Percentiles rank a stretch among this genome's conserved stretches.
These are phyloP conservation scores for Colletotrichum magnum DNA, from an alignment of 2,329 filamentous ascomycete genomes.

Conservation along the genomic window DNA sequence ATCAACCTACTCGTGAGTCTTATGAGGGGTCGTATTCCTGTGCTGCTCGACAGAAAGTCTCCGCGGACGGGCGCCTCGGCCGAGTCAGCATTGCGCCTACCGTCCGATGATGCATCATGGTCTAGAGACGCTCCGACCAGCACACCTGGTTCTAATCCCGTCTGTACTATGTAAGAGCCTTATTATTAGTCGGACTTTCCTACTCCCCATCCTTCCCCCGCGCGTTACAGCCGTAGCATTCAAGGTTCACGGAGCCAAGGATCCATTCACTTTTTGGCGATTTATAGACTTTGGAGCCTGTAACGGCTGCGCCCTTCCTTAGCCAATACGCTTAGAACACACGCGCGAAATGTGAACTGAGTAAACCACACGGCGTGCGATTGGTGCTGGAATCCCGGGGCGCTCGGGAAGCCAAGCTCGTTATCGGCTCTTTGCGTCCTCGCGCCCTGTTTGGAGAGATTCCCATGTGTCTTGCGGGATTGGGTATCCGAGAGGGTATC, in stretches of 20 bases:
- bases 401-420: slow-evolving; percentile 5
- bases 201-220: background rate
- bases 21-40: slow-evolving; percentile 6
- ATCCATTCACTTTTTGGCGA: background rate
- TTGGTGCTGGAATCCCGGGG: background rate
- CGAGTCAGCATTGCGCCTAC: background rate
- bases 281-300: slow-evolving; percentile 20
- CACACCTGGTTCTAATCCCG: background rate
- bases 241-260: background rate
- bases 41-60: background rate
- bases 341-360: background rate
- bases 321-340: slow-evolving; percentile 11
- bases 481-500: background rate
- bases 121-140: background rate
- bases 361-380: background rate
- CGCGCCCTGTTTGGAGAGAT: background rate
- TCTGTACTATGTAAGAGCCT: background rate
- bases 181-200: background rate
- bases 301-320: background rate
- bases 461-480: slow-evolving; percentile 7
- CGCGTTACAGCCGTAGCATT: slow-evolving; percentile 3
- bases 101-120: background rate
- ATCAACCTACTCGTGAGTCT: too few species aligned
- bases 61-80: background rate
- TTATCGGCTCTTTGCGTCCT: slow-evolving; percentile 11